A percentile compares a stretch with the other conserved stretches of the same genome.
These are phyloP conservation scores for Nicotiana noctiflora DNA, from an alignment of 257 asterid species.

Conservation along the genomic window DNA sequence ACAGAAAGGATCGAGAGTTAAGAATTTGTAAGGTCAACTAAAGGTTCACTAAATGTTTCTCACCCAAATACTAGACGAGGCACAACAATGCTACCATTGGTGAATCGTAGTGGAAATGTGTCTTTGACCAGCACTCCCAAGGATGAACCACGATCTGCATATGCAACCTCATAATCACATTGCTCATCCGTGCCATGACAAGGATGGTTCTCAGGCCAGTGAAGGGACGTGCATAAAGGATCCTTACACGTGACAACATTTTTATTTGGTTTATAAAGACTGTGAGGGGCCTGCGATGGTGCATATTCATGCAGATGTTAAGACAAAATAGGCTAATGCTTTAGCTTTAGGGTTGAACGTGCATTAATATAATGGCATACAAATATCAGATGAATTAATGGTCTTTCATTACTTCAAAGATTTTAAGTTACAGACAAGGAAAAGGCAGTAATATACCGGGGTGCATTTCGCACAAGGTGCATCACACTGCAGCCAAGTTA, in stretches of 20 bases:
- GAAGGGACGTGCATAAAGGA: slow-evolving; percentile 58
- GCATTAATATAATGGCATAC: background rate
- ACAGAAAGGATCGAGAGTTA: background rate
- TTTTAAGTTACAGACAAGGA: background rate
- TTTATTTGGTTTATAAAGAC: slow-evolving; percentile 56
- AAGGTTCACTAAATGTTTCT: slow-evolving; percentile 6
- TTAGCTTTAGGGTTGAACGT: background rate
- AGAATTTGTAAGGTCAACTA: background rate
- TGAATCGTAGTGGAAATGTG: slow-evolving; percentile 45
- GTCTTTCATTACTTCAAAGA: background rate
- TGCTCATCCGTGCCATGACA: slow-evolving; percentile 56
- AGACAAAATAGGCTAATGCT: background rate
- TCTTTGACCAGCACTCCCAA: slow-evolving; percentile 78
- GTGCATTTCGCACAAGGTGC: slow-evolving; percentile 81
- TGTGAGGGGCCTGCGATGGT: slow-evolving; percentile 74
- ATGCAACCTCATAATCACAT: slow-evolving; percentile 76
- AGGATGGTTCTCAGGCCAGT: slow-evolving; percentile 26
- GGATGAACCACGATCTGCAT: slow-evolving; percentile 82
- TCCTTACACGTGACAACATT: slow-evolving; percentile 58
- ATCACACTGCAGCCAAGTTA: slow-evolving; percentile 95
- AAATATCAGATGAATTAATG: background rate
- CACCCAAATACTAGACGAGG: slow-evolving; percentile 79
- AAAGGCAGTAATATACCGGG: slow-evolving; percentile 35
- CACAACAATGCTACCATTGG: slow-evolving; percentile 47
- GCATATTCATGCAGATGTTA: background rate